Conservation (phyloP, 1,139 yeast genomes). For the Yamadazyma dendronema region DNA sequence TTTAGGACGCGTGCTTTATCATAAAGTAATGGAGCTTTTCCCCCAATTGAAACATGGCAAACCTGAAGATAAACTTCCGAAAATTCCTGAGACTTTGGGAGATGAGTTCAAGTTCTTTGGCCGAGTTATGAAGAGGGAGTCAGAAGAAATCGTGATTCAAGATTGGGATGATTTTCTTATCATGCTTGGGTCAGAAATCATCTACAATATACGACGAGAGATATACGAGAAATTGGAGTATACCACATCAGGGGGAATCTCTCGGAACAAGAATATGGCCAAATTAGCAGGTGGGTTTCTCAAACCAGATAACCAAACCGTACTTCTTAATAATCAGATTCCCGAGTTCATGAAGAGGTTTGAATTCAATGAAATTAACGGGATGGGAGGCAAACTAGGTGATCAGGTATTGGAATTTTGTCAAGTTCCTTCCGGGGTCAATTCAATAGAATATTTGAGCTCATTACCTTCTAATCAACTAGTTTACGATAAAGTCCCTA, state of each 20-base stretch:
- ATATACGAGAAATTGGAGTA: slow-evolving; percentile 63
- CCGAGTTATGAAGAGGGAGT: slow-evolving; percentile 17
- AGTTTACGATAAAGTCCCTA: slow-evolving; percentile 20
- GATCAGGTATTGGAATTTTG: slow-evolving; percentile 50
- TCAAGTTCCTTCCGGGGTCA: slow-evolving; percentile 38
- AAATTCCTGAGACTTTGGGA: slow-evolving; percentile 43
- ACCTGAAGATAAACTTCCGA: slow-evolving; percentile 38
- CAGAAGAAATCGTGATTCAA: slow-evolving; percentile 15
- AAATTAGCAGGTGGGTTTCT: slow-evolving; percentile 85
- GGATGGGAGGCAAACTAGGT: slow-evolving; percentile 90
- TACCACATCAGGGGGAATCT: slow-evolving; percentile 89
- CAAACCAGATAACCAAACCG: slow-evolving; percentile 87
- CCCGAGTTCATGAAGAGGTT: slow-evolving; percentile 56
- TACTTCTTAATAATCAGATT: slow-evolving; percentile 52
- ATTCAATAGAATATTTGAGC: slow-evolving; percentile 43
- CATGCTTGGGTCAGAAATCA: slow-evolving; percentile 61
- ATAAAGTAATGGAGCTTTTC: slow-evolving; percentile 21
- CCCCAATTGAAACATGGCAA: slow-evolving; percentile 26
- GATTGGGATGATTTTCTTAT: slow-evolving; percentile 90
- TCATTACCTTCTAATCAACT: slow-evolving; percentile 27
- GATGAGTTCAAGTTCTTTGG: slow-evolving; percentile 27
- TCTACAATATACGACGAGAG: slow-evolving; percentile 50
- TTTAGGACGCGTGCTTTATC: slow-evolving; percentile 51
- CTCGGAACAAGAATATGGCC: slow-evolving; percentile 72
- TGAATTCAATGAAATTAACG: slow-evolving; percentile 75